Evolutionary conservation across 129 eudicot species (phyloP).

Genomic region (Flaveria sonorensis): DNA sequence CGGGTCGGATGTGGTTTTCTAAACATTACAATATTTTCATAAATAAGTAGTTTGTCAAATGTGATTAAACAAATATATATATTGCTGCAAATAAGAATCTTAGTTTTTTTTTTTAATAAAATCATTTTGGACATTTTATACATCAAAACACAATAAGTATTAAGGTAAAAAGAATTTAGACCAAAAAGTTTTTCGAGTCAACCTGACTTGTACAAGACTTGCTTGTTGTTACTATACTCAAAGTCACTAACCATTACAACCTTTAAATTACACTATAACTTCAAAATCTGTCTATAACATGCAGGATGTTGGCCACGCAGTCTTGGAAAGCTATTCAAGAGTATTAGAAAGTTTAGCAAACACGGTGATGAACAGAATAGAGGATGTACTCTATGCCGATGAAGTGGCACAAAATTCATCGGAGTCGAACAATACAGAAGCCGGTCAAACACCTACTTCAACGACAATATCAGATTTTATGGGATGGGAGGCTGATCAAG

Average conservation of each 20-base stretch:
- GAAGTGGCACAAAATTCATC: conserved; percentile 46
- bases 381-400: conserved; percentile 77
- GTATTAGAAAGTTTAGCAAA: conserved; percentile 45
- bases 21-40: neutral
- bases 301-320: conserved; percentile 43
- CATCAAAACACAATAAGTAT: neutral
- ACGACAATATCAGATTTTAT: conserved; percentile 63
- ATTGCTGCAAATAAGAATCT: too few relatives aligned
- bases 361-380: conserved; percentile 47
- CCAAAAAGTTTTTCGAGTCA: neutral
- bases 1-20: neutral
- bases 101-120: too few relatives aligned
- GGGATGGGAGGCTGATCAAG: conserved; percentile 59
- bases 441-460: conserved; percentile 43
- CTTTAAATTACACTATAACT: conserved; percentile 1
- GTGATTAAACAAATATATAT: neutral
- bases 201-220: neutral
- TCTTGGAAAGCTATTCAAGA: conserved; percentile 46
- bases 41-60: neutral
- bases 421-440: conserved; percentile 13
- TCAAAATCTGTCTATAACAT: neutral
- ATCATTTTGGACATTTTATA: neutral
- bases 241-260: neutral
- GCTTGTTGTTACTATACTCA: neutral
- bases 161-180: neutral